Percentiles rank a stretch among this genome's conserved stretches.
These are phyloP conservation scores for Simplicillium aogashimaense DNA, from an alignment of 2,329 filamentous ascomycete genomes.

Conservation along the genomic window DNA sequence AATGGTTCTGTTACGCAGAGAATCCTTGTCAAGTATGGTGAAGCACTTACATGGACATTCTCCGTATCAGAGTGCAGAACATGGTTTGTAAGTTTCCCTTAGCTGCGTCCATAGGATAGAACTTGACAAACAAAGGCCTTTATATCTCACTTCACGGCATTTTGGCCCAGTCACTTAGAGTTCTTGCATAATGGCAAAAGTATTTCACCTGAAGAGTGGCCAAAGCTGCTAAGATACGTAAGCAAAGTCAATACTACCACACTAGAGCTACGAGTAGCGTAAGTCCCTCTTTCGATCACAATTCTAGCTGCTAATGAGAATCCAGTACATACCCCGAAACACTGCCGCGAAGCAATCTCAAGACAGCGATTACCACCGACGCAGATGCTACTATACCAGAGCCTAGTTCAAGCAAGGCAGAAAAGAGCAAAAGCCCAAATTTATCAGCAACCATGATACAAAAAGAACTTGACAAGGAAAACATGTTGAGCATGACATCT, in stretches of 20 bases:
- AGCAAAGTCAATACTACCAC: conserved; percentile 9
- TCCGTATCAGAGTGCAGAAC: conserved; percentile 27
- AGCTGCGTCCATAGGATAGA: background rate
- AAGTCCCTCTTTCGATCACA: background rate
- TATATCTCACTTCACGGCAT: conserved; percentile 28
- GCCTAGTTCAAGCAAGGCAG: too few species aligned
- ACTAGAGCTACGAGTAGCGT: conserved; percentile 14
- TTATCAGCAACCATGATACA: background rate
- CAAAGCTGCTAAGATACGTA: conserved; percentile 17
- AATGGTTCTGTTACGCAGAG: conserved; percentile 9
- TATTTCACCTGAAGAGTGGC: conserved; percentile 17
- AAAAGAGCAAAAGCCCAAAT: too few species aligned
- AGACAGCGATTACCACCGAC: too few species aligned
- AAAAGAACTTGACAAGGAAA: background rate
- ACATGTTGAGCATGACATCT: too few species aligned
- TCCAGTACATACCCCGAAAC: too few species aligned
- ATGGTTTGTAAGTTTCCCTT: conserved; percentile 29
- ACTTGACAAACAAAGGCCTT: conserved; percentile 19
- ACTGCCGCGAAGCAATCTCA: too few species aligned
- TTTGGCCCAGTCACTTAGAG: conserved; percentile 28
- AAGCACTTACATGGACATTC: conserved; percentile 27
- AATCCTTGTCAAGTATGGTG: conserved; percentile 24
- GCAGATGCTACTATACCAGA: too few species aligned
- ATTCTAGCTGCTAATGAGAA: too few species aligned
- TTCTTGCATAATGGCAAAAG: conserved; percentile 22